phyloP scores from a whole-genome alignment of 2,329 filamentous ascomycete genomes.

The Camillea tinctor region DNA sequence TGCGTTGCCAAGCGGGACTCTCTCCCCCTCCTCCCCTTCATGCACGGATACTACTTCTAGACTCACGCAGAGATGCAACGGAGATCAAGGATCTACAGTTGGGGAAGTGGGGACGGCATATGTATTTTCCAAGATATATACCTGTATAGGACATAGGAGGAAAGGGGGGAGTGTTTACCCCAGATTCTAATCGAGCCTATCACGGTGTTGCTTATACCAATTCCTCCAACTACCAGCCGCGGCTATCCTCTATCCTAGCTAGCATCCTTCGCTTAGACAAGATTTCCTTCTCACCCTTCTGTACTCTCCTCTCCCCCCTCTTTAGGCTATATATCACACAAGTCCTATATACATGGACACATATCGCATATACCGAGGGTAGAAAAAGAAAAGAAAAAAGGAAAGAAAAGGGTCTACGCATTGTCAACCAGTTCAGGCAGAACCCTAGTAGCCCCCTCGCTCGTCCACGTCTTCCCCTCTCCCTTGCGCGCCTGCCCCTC shows the following conservation, averaged over 20 bases:
- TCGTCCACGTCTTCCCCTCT: slow-evolving; percentile 27
- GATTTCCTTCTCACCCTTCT: background rate
- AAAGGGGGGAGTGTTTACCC: background rate
- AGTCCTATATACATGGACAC: background rate
- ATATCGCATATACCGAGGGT: too few species aligned
- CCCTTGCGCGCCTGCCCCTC: slow-evolving; percentile 36
- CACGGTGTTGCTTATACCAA: background rate
- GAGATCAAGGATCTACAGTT: background rate
- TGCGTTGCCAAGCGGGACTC: background rate
- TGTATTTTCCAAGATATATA: background rate
- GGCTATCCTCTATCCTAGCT: background rate
- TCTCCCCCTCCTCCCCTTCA: background rate
- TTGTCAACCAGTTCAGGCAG: slow-evolving; percentile 38
- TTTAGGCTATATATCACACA: background rate
- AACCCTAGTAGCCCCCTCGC: slow-evolving; percentile 35
- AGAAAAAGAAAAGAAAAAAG: too few species aligned
- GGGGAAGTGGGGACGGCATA: background rate
- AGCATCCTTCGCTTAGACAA: background rate
- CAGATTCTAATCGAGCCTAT: background rate
- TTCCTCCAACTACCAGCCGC: background rate
- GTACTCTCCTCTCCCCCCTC: background rate
- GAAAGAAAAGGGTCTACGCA: slow-evolving; percentile 8
- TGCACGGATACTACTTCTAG: background rate
- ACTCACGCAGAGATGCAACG: background rate
- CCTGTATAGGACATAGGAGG: background rate